These are phyloP conservation scores for Neofusicoccum umdonicola DNA, from an alignment of 2,329 filamentous ascomycete species.

Conservation along the genomic window DNA sequence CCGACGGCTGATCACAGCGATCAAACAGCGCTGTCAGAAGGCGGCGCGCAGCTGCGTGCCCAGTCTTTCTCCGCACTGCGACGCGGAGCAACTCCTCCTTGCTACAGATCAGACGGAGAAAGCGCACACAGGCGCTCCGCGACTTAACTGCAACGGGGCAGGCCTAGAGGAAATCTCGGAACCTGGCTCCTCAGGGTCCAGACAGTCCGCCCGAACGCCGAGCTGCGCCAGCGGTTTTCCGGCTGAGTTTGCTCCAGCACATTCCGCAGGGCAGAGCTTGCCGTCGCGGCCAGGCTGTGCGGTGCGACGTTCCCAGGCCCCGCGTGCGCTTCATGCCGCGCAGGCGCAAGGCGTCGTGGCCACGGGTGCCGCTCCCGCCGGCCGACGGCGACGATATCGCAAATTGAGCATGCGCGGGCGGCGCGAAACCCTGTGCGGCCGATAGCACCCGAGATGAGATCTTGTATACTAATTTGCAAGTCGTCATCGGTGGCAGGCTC, in stretches of 20 bases:
- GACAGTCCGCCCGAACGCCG: background rate
- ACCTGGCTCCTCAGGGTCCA: background rate
- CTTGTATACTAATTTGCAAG: background rate
- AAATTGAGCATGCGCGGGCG: background rate
- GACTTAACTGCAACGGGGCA: background rate
- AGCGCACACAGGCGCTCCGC: background rate
- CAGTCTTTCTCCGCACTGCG: constrained; percentile 2
- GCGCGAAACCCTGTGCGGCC: background rate
- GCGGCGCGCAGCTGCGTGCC: background rate
- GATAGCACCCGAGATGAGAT: background rate
- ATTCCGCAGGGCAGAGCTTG: too few relatives aligned
- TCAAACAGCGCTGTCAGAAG: constrained; percentile 4
- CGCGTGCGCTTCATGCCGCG: background rate
- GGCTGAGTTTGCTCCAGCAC: too few relatives aligned
- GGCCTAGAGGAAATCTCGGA: background rate
- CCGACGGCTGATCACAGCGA: background rate
- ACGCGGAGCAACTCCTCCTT: background rate
- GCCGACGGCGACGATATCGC: background rate
- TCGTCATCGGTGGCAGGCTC: too few relatives aligned
- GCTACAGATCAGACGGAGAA: background rate
- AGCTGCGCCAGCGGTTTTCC: background rate
- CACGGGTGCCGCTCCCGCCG: too few relatives aligned
- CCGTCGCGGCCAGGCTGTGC: background rate
- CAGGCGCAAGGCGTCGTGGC: background rate
- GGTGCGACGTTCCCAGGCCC: background rate